Base-by-base conservation (phyloP, 306 rosid species). In the Rosa rugosa region DNA sequence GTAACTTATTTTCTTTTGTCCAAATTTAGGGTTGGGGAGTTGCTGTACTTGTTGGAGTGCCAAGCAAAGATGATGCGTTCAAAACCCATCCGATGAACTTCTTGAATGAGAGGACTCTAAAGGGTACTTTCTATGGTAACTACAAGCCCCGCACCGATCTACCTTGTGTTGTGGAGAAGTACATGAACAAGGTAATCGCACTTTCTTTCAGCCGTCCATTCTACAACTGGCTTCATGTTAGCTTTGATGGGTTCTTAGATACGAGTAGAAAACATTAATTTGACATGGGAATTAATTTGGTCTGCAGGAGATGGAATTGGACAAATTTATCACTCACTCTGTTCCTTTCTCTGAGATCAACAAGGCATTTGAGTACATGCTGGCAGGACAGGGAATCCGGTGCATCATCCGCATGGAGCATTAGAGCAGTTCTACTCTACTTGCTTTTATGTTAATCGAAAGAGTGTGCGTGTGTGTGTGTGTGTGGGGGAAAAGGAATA, bases 41-140 rank as follows among this genome's bases (percentile, higher is more conserved):
- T 75, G 98, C 98, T 31, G 98, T 94, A 10, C 94, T 94, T 1
- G 98, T 94, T 44, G 98, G 98, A 25, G 97, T 94, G 54, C 97
- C 97, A 45, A 94, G 5, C 79, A 94, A 88, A 84, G 97, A 94
- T 41, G 97, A 90, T 77, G 90, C 89, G 36, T 94, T 94, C 88
- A 89, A 87, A 77, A 94, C 98, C 73, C 89, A 90, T 80, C 96
- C 96, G 18, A 0, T 91, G 82, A 92, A 94, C 69, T 78, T 94
- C 72, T 75, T 94, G 85, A 84, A 85, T 34, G 98, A 89, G 77
- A 94, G 93, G 90, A 94, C 97, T 67, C 94, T 92, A 0, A 94
- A 90, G 90, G 98, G 98, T 20, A 92, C 98, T 66, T 92, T 92
- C 82, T 94, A 85, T 42, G 98, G 98, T 27, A 94, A 94, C 87